Evolutionary conservation across 2,329 filamentous ascomycete genomes (phyloP).

Genomic region (Ophiognomonia clavigignenti-juglandacearum): DNA sequence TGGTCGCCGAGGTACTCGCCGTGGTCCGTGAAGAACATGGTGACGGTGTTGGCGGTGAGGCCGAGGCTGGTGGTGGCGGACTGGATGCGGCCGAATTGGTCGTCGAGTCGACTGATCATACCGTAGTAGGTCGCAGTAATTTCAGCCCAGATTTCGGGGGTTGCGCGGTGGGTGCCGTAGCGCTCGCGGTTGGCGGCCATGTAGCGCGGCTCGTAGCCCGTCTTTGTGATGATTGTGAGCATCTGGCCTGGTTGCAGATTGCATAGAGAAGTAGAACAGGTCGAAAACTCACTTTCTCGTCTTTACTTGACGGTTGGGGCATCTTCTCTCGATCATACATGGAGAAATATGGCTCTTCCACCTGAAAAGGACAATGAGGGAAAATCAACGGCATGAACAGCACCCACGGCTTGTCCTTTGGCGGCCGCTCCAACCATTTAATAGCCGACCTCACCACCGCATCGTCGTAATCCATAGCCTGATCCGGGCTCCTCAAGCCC

Average conservation of each 20-base stretch:
- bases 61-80: constrained; percentile 27
- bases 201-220: constrained; percentile 37
- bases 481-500: constrained; percentile 30
- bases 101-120: constrained; percentile 40
- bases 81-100: constrained; percentile 39
- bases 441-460: constrained; percentile 34
- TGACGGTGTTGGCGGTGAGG: constrained; percentile 34
- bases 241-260: too few relatives aligned
- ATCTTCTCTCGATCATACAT: constrained; percentile 36
- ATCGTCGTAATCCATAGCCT: constrained; percentile 40
- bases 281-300: constrained; percentile 7
- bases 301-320: constrained; percentile 9
- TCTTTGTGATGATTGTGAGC: constrained; percentile 20
- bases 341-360: constrained; percentile 43
- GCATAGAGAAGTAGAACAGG: too few relatives aligned
- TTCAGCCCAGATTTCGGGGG: constrained; percentile 36
- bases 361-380: constrained; percentile 41
- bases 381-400: constrained; percentile 38
- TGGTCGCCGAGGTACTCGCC: constrained; percentile 43
- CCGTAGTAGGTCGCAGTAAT: constrained; percentile 41
- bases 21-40: constrained; percentile 40
- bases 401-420: constrained; percentile 35
- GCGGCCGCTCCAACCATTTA: constrained; percentile 38
- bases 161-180: constrained; percentile 35
- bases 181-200: constrained; percentile 33